phyloP scores from a whole-genome alignment of 257 asterid species.

The Anisodus tanguticus region DNA sequence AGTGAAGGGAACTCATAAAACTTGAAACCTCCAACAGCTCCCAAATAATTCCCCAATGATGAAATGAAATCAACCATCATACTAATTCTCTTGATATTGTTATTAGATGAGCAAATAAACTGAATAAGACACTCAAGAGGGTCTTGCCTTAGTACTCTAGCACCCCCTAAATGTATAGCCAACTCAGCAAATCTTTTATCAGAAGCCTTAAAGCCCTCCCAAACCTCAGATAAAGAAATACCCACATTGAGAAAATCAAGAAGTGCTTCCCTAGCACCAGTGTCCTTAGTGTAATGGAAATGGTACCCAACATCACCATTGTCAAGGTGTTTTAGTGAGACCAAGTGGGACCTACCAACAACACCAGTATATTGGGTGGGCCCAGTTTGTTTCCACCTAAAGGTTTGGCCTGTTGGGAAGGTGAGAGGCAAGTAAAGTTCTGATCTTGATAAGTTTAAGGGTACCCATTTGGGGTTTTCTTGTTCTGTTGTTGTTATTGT shows the following conservation, averaged over 20 bases:
- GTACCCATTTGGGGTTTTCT: constrained; percentile 53
- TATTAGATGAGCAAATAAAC: constrained; percentile 93
- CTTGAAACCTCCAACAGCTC: constrained; percentile 70
- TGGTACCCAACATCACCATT: constrained; percentile 59
- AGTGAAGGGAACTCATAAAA: constrained; percentile 78
- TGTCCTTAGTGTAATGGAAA: constrained; percentile 51
- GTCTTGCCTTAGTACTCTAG: constrained; percentile 91
- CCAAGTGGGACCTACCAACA: constrained; percentile 72
- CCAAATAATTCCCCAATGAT: constrained; percentile 66
- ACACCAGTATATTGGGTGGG: constrained; percentile 76
- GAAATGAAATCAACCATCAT: constrained; percentile 91
- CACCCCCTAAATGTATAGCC: constrained; percentile 74
- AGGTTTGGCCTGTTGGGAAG: constrained; percentile 96
- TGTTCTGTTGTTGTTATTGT: constrained; percentile 35
- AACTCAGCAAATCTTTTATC: constrained; percentile 81
- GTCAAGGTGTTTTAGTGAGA: constrained; percentile 76
- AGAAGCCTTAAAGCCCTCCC: constrained; percentile 71
- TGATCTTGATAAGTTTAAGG: constrained; percentile 59
- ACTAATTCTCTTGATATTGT: constrained; percentile 81
- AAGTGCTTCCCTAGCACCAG: constrained; percentile 47
- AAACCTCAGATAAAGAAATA: constrained; percentile 67
- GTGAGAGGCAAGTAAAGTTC: constrained; percentile 91
- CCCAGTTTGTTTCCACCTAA: constrained; percentile 88
- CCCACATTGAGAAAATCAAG: constrained; percentile 79
- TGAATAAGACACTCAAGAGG: constrained; percentile 93